These are phyloP conservation scores for Arthrocladium fulminans DNA, from an alignment of 2,329 filamentous ascomycete species.

Conservation along the genomic window DNA sequence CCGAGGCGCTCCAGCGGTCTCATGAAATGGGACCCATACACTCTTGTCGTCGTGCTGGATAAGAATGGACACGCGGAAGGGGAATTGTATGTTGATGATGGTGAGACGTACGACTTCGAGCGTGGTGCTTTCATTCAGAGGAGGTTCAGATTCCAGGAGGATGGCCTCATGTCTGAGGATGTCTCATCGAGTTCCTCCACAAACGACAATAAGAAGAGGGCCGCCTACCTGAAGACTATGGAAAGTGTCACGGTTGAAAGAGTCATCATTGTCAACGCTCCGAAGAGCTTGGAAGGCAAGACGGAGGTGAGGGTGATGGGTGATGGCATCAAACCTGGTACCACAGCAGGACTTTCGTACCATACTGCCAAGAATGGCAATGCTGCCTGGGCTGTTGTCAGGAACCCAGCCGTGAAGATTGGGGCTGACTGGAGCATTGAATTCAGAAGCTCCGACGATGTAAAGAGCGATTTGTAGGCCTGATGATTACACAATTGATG, in stretches of 20 bases:
- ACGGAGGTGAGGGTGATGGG: slow-evolving; percentile 44
- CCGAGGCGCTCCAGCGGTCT: slow-evolving; percentile 75
- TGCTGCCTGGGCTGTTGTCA: slow-evolving; percentile 55
- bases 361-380: slow-evolving; percentile 47
- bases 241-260: slow-evolving; percentile 69
- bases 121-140: slow-evolving; percentile 82
- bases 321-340: slow-evolving; percentile 36
- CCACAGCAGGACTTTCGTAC: slow-evolving; percentile 50
- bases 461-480: slow-evolving; percentile 18
- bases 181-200: slow-evolving; percentile 33
- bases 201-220: slow-evolving; percentile 52
- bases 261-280: slow-evolving; percentile 73
- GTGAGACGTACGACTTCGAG: slow-evolving; percentile 82
- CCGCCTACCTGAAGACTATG: slow-evolving; percentile 72
- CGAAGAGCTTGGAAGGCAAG: slow-evolving; percentile 60
- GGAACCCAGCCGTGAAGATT: slow-evolving; percentile 54
- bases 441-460: slow-evolving; percentile 31
- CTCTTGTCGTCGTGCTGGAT: slow-evolving; percentile 67
- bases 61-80: slow-evolving; percentile 66
- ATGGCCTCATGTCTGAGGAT: slow-evolving; percentile 61
- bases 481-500: not conserved
- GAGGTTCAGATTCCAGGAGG: slow-evolving; percentile 57
- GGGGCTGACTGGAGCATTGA: slow-evolving; percentile 56
- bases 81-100: slow-evolving; percentile 83
- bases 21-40: slow-evolving; percentile 94